Base-by-base conservation (phyloP, 2,329 filamentous ascomycete species). In the Penicillium nordicum region DNA sequence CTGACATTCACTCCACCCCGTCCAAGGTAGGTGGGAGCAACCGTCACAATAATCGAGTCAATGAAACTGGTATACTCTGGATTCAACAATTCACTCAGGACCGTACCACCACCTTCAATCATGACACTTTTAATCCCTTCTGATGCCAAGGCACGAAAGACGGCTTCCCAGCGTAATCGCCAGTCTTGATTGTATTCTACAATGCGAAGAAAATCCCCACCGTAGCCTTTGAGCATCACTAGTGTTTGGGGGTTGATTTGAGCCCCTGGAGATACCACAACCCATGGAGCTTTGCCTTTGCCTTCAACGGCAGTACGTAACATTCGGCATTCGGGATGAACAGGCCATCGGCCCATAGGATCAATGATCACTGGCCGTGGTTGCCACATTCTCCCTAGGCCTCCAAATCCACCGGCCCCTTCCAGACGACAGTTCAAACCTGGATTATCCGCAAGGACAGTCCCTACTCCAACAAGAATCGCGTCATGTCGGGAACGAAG, bases 1-100 rank as follows among this genome's bases (percentile, higher is more conserved):
- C 85, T 87, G 3, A 96, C 90, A 11, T 86, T 80, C 10, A 97
- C 89, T 8, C 91, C 91, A 2, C 89, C 90, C 57, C 83, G 80
- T 1, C 93, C 93, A n/a, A 97, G 80, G 84, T 91, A 97, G 0
- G 86, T 90, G 9, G 93, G 93, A 3, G 93, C 92, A 67, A 97
- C 86, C 0, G 93, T 97, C 56, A 97, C 81, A 65, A 97, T 88
- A 47, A 96, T 86, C 2, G 88, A 88, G 68, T 90, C 83, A 41
- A 96, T 79, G 9, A 92, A 76, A n/a, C 71, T 65, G 16, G 84
- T 78, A 65, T 86, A 84, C 29, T 78, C 76, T 2, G 83, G 79
- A 38, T 82, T 79, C n/a, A 97, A 79, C 18, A 97, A 75, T 37
- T 88, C 84, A 69, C 94, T 95, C 69, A 97, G 90, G 34, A 97